A percentile compares a stretch with the other conserved stretches of the same genome.
Evolutionary conservation across 305 asterid genomes (phyloP).

Genomic region (Nicotiana rustica): DNA sequence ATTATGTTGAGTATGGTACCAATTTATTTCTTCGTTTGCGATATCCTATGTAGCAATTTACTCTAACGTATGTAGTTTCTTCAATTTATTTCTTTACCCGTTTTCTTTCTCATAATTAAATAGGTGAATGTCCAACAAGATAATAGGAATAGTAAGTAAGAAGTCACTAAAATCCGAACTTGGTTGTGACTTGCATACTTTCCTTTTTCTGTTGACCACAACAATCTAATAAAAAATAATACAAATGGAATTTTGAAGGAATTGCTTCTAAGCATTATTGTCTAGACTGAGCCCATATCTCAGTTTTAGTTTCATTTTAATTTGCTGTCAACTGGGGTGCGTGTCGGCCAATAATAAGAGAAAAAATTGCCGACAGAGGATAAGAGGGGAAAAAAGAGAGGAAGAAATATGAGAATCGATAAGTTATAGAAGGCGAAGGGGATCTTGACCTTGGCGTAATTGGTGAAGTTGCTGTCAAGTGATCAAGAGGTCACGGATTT

Average conservation of each 20-base stretch:
- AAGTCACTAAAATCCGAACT: not conserved
- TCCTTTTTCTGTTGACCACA: not conserved
- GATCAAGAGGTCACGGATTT: no score
- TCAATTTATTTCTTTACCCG: no score
- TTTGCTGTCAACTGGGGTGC: slow-evolving; percentile 29
- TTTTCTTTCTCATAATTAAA: not conserved
- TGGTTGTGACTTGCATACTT: not conserved
- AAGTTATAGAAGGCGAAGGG: not conserved
- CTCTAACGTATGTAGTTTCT: not conserved
- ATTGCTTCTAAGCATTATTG: slow-evolving; percentile 2
- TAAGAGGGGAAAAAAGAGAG: not conserved
- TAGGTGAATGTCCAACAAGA: not conserved
- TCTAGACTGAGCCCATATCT: not conserved
- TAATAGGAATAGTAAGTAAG: not conserved
- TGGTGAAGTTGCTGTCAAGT: no score
- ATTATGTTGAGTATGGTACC: not conserved
- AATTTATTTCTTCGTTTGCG: not conserved
- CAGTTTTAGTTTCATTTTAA: not conserved
- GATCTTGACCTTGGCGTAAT: no score
- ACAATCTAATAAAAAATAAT: not conserved
- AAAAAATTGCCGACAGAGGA: slow-evolving; percentile 31
- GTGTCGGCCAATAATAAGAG: slow-evolving; percentile 32
- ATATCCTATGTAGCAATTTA: not conserved
- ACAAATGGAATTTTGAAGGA: not conserved
- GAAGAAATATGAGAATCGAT: not conserved